phyloP scores from a whole-genome alignment of 139 green algal genomes.

The Desmodesmus armatus region DNA sequence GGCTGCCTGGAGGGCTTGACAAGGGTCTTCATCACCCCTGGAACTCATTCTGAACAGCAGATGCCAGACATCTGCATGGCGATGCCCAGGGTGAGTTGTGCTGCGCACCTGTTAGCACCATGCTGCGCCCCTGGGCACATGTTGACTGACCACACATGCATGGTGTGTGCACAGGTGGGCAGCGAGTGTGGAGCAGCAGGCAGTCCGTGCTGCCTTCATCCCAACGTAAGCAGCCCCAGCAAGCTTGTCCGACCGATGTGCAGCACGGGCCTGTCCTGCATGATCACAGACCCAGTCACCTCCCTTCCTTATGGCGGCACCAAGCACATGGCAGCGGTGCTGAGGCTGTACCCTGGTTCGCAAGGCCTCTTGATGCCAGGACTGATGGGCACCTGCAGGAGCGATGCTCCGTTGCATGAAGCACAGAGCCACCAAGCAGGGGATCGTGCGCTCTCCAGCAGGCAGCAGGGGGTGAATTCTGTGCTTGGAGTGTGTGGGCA shows the following conservation, averaged over 20 bases:
- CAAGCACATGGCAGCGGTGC: neutral
- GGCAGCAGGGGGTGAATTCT: no score
- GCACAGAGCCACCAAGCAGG: no score
- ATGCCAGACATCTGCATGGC: constrained; percentile 3
- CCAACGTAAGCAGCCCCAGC: neutral
- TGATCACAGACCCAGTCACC: neutral
- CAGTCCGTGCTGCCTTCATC: neutral
- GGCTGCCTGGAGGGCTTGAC: neutral
- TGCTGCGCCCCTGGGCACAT: no score
- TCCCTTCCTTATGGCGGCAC: constrained; percentile 1
- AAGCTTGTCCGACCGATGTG: neutral
- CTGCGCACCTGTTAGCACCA: no score
- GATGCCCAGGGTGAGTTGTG: neutral
- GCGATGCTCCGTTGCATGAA: no score
- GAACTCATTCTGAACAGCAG: no score
- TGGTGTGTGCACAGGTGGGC: neutral
- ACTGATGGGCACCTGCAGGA: no score
- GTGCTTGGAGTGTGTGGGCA: no score
- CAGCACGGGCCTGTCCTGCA: constrained; percentile 8
- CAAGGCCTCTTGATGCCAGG: no score
- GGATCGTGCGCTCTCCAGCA: no score
- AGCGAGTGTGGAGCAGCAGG: neutral
- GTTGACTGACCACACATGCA: no score
- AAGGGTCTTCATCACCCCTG: neutral
- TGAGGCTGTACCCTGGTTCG: no score